Conservation (phyloP, 2,329 filamentous ascomycete species). For the Aphanoascus verrucosus region DNA sequence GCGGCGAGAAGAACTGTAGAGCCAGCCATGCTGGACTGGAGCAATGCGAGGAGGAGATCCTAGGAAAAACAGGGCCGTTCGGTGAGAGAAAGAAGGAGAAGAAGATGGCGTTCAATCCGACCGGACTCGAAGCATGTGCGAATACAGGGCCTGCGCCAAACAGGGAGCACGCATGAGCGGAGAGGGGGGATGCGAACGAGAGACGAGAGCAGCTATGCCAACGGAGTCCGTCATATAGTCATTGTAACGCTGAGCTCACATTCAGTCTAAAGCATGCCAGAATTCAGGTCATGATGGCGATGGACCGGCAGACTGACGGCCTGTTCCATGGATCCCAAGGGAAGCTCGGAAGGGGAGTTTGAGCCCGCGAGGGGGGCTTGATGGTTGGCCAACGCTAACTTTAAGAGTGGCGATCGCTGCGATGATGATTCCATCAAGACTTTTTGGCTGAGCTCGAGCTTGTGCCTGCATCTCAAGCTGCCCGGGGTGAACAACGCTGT, state of each 20-base stretch:
- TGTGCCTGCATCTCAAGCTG: not conserved
- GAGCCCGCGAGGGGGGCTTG: not conserved
- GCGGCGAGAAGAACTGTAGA: not conserved
- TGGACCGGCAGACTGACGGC: not conserved
- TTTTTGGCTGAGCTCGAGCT: not conserved
- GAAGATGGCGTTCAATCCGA: not conserved
- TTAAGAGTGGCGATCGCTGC: not conserved
- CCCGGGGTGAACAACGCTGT: not conserved
- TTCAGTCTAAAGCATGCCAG: not conserved
- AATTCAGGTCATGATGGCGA: not conserved
- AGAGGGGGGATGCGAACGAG: not conserved
- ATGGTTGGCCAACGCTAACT: not conserved
- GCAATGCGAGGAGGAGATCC: not conserved
- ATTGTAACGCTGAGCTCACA: not conserved
- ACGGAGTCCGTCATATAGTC: not conserved
- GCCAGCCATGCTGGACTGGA: not conserved
- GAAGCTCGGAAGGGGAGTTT: not conserved
- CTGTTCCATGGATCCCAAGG: not conserved
- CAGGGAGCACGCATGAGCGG: not conserved
- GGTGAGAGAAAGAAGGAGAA: not conserved
- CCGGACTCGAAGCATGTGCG: not conserved
- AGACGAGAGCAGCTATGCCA: not conserved
- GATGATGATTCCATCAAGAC: too few relatives aligned
- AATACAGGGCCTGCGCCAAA: not conserved
- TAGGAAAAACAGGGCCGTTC: not conserved